Base-by-base conservation (phyloP, 2,329 filamentous ascomycete genomes). In the Colletotrichum karsti region DNA sequence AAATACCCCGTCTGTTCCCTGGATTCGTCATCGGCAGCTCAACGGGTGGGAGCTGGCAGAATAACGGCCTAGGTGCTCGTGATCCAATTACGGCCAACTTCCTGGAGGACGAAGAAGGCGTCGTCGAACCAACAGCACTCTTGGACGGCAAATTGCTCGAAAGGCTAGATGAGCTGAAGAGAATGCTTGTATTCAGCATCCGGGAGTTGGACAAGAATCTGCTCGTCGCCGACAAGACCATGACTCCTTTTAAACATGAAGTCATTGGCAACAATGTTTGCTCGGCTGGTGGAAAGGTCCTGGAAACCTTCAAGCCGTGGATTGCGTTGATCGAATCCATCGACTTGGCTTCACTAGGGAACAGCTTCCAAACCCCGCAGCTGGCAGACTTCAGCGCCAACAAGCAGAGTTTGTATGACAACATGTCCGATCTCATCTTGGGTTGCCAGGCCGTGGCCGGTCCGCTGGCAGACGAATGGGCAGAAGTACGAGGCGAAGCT, bases 351-450 rank as follows among this genome's bases (percentile, higher is more conserved):
- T 89, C 92, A 1, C 83, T 98, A 3, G 91, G 91, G 42, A 91
- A 92, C 66, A 91, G 88, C 66, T 91, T 95, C 72, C 93, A 95
- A 77, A 95, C 92, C 46, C 94, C 94, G 1, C 93, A 97, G 73
- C 82, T 98, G 33, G 87, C 90, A 53, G 96, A 98, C 73, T 98
- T 98, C 77, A 91, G 91, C 74, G 88, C 91, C 33, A 93, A 97
- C 78, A 98, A 98, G 80, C 96, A 99, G 78, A 93, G 92, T 73
- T 85, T 97, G 18, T 98, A 98, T 79, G 96, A 98, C 79, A 92
- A 94, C 67, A 92, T 97, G 62, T 95, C 94, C 8, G 96, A 98
- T 77, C 87, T 99, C 28, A 82, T 98, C 4, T 82, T 97, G 55
- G 90, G 92, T 66, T 98, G 95, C 75, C 96, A 99, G 80, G 90